Conservation (phyloP, 768 basidiomycete genomes). For the Plicaturopsis crispa region DNA sequence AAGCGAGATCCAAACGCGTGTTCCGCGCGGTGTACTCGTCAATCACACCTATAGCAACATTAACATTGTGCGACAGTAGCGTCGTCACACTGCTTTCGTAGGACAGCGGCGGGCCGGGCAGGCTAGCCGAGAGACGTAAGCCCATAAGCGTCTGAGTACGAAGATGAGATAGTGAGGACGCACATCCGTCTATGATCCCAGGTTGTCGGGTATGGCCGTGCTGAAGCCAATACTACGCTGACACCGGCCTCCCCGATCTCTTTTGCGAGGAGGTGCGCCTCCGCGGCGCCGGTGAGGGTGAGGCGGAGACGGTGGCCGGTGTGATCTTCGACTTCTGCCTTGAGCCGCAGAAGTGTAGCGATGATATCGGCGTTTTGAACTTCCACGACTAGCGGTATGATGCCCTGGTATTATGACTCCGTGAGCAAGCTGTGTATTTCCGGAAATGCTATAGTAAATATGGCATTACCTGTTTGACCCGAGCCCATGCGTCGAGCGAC, state of each 20-base stretch:
- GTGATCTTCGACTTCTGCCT: conserved; percentile 54
- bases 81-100: conserved; percentile 44
- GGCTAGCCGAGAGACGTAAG: conserved; percentile 24
- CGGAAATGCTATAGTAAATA: too few species aligned
- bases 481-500: not conserved
- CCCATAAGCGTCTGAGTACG: not conserved
- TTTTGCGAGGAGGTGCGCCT: conserved; percentile 59
- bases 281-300: conserved; percentile 55
- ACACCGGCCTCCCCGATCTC: conserved; percentile 61
- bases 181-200: conserved; percentile 68
- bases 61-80: conserved; percentile 53
- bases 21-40: conserved; percentile 23
- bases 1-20: conserved; percentile 27
- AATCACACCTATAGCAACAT: conserved; percentile 48
- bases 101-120: conserved; percentile 66
- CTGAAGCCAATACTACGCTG: conserved; percentile 61
- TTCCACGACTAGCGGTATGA: conserved; percentile 59
- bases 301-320: conserved; percentile 52
- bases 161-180: conserved; percentile 13
- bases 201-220: conserved; percentile 51
- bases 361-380: conserved; percentile 69
- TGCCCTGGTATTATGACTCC: conserved; percentile 37
- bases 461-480: not conserved
- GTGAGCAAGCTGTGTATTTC: not conserved
- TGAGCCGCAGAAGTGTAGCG: conserved; percentile 60